These are phyloP conservation scores for Pseudovirgaria hyperparasitica DNA, from an alignment of 2,329 filamentous ascomycete genomes.

Conservation along the genomic window DNA sequence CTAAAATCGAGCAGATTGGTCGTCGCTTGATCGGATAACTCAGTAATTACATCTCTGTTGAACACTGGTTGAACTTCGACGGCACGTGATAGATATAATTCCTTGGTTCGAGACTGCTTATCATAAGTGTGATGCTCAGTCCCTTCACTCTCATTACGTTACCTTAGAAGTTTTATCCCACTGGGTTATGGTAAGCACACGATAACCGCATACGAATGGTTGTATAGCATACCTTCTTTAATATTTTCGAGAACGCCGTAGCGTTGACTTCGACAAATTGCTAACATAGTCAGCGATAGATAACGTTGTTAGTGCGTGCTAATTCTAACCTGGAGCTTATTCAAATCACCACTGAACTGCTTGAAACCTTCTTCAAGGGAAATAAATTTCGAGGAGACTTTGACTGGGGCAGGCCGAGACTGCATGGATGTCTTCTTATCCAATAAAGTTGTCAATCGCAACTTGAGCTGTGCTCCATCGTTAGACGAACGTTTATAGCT, in stretches of 20 bases:
- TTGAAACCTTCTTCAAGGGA: slow-evolving; percentile 94
- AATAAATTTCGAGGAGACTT: slow-evolving; percentile 84
- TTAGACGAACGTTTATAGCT: slow-evolving; percentile 8
- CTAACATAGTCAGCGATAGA: slow-evolving; percentile 28
- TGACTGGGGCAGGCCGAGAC: slow-evolving; percentile 59
- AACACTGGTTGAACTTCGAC: slow-evolving; percentile 98
- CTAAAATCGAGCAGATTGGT: slow-evolving; percentile 91
- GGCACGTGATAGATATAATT: slow-evolving; percentile 87
- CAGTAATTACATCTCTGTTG: slow-evolving; percentile 92
- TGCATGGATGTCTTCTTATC: slow-evolving; percentile 93
- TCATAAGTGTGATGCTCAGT: slow-evolving; percentile 19
- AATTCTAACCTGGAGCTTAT: slow-evolving; percentile 62
- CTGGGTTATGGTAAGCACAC: slow-evolving; percentile 32
- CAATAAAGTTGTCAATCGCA: slow-evolving; percentile 79
- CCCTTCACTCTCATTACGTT: slow-evolving; percentile 8
- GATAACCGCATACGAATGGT: slow-evolving; percentile 1
- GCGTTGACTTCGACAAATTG: slow-evolving; percentile 98
- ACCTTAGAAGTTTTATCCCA: slow-evolving; percentile 99
- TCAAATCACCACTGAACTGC: slow-evolving; percentile 90
- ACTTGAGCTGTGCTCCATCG: slow-evolving; percentile 60
- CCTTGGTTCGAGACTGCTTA: slow-evolving; percentile 91
- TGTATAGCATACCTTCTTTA: slow-evolving; percentile 62
- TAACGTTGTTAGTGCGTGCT: not conserved
- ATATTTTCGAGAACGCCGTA: slow-evolving; percentile 93
- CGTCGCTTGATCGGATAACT: slow-evolving; percentile 90